A percentile compares a stretch with the other conserved stretches of the same genome.
These are phyloP conservation scores for Tolypocladium amazonense DNA, from an alignment of 2,329 filamentous ascomycete species.

Conservation along the genomic window DNA sequence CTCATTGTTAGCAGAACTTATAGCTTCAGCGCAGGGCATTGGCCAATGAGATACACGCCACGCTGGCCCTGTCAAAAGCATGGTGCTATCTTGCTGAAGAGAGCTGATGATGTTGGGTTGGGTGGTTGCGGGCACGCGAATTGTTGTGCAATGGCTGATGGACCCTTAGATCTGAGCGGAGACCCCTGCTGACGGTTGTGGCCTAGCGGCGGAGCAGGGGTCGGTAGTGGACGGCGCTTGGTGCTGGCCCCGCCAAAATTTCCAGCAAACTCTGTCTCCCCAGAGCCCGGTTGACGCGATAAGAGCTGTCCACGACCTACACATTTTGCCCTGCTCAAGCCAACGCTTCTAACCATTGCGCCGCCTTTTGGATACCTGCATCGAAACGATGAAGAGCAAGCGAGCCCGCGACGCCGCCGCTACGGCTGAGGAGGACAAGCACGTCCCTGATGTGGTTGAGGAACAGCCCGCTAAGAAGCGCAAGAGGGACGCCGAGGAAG, in stretches of 20 bases:
- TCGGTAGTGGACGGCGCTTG: not conserved
- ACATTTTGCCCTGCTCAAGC: not conserved
- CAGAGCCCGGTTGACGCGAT: not conserved
- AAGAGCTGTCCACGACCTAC: not conserved
- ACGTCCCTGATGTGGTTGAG: conserved; percentile 8
- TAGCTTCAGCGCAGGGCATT: too few species aligned
- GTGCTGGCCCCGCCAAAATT: conserved; percentile 4
- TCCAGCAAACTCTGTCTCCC: conserved; percentile 1
- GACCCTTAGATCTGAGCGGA: not conserved
- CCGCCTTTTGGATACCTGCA: not conserved
- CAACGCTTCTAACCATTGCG: not conserved
- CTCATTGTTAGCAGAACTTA: too few species aligned
- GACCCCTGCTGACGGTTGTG: not conserved
- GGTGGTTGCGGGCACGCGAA: too few species aligned
- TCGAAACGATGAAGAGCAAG: conserved; percentile 26
- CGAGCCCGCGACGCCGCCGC: conserved; percentile 23
- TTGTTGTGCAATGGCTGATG: too few species aligned
- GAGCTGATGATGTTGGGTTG: too few species aligned
- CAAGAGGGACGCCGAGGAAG: conserved; percentile 21
- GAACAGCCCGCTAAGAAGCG: conserved; percentile 23
- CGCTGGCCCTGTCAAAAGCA: too few species aligned
- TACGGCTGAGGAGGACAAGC: conserved; percentile 17
- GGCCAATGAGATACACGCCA: too few species aligned
- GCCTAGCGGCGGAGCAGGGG: not conserved
- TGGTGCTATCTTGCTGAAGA: too few species aligned